Conservation (phyloP, 306 rosid species). For the Gynostemma pentaphyllum region DNA sequence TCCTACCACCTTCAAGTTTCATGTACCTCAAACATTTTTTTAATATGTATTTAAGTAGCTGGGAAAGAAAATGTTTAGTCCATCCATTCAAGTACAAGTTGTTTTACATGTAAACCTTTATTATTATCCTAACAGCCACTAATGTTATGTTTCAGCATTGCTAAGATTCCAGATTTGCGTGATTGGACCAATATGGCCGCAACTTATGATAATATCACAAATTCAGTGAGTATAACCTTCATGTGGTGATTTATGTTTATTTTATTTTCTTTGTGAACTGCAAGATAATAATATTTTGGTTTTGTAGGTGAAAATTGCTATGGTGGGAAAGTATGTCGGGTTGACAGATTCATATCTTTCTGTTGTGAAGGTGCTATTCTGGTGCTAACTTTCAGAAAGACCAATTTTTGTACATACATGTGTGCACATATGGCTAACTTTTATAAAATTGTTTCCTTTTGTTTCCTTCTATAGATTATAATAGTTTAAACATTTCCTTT, state of each 20-base stretch:
- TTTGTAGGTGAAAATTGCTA: conserved; percentile 82
- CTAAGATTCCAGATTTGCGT: conserved; percentile 59
- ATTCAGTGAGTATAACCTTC: conserved; percentile 49
- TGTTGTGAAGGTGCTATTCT: conserved; percentile 66
- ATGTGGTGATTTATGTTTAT: conserved; percentile 10
- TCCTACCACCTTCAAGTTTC: neutral
- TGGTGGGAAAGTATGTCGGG: conserved; percentile 98
- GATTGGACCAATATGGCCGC: conserved; percentile 93
- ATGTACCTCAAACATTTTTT: neutral
- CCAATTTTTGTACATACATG: neutral
- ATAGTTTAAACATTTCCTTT: conserved; percentile 3
- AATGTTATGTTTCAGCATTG: conserved; percentile 41
- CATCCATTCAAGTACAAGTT: neutral
- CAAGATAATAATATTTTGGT: conserved; percentile 15
- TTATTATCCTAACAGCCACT: conserved; percentile 11
- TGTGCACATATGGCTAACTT: neutral
- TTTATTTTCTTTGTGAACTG: conserved; percentile 3
- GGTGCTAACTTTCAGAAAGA: conserved; percentile 11
- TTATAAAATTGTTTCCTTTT: neutral
- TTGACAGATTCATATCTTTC: conserved; percentile 93
- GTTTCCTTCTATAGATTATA: neutral
- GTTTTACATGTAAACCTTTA: conserved; percentile 1
- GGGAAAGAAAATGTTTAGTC: neutral
- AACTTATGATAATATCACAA: conserved; percentile 66
- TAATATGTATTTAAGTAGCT: neutral